phyloP scores from a whole-genome alignment of 768 basidiomycete genomes.

The Symmetrospora coprosmae region DNA sequence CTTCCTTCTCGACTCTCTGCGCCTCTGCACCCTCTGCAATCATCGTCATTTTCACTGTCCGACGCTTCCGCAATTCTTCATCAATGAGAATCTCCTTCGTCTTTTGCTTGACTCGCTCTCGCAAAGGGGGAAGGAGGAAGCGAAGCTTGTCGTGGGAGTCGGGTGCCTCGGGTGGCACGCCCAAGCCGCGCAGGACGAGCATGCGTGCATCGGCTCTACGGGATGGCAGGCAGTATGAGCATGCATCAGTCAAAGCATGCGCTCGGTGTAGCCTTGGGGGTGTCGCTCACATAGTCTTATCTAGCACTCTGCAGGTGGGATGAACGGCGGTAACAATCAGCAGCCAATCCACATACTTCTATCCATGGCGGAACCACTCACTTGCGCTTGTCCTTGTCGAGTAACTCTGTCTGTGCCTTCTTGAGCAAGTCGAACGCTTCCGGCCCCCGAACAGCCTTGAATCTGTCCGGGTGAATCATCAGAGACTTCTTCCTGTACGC shows the following conservation, averaged over 20 bases:
- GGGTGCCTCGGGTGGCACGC: conserved; percentile 49
- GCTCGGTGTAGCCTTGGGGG: too few relatives aligned
- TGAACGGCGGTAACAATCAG: not conserved
- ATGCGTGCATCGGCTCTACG: conserved; percentile 47
- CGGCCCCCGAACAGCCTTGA: conserved; percentile 66
- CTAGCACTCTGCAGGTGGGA: conserved; percentile 40
- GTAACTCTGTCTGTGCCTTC: conserved; percentile 78
- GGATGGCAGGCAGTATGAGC: conserved; percentile 45
- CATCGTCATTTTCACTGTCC: conserved; percentile 45
- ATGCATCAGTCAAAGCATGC: too few relatives aligned
- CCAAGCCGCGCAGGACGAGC: conserved; percentile 46
- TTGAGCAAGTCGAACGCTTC: conserved; percentile 89
- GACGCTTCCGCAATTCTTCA: conserved; percentile 69
- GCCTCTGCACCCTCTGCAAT: conserved; percentile 59
- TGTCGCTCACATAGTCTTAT: conserved; percentile 58
- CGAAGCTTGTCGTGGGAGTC: conserved; percentile 49
- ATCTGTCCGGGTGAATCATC: conserved; percentile 96
- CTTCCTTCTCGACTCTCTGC: conserved; percentile 80
- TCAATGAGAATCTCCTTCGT: conserved; percentile 76
- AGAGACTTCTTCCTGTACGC: conserved; percentile 40
- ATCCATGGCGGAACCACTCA: not conserved
- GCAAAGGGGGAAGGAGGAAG: conserved; percentile 50
- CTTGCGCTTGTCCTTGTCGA: conserved; percentile 21
- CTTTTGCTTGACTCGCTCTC: conserved; percentile 52
- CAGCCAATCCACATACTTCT: not conserved